Base-by-base conservation (phyloP, 2,329 filamentous ascomycete species). In the Colletotrichum tanaceti region DNA sequence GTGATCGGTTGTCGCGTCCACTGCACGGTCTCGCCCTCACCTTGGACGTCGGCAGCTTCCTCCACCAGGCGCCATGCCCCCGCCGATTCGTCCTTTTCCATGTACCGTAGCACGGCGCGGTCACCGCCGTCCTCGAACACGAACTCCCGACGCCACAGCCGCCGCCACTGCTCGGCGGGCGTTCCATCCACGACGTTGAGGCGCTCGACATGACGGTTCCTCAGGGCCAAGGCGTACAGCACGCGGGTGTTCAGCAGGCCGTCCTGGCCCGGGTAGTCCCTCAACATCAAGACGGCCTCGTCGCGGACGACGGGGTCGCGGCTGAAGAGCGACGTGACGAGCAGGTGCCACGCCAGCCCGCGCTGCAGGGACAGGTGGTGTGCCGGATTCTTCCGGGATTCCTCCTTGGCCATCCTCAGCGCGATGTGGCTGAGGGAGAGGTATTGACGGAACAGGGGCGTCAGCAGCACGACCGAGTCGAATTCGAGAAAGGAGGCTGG, bases 1-100 rank as follows among this genome's bases (percentile, higher is more conserved):
- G 79, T 79, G 7, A 81, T 74, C 1, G 79, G 76, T 18, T 78
- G 79, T 32, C 76, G 72, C 11, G 73, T 73, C 80, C 80, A 82
- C 4, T 73, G 59, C 11, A 81, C 63, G 5, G 69, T 71, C 14
- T 80, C 75, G 1, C 70, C 39, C 0, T 68, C 70, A 2, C 77
- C 74, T 13, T 63, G 63, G 39, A 78, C 76, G 7, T 75, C 73
- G 1, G 79, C 79, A 3, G 72, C 72, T 62, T 82, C 80, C 62
- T 82, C 80, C 1, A 82, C 71, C 18, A 81, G 70, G 39, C 73
- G 75, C 80, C 80, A 82, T 11, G 69, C 53, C 0, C 75, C 77
- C 0, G 76, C 76, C 5, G 58, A 20, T 3, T 61, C 46, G 13
- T 76, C 63, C 18, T 71, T 77, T 0, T 73, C 75, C 13, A 77